These are phyloP conservation scores for Penicillium simplicissimum DNA, from an alignment of 495 filamentous ascomycete genomes.

Conservation along the genomic window DNA sequence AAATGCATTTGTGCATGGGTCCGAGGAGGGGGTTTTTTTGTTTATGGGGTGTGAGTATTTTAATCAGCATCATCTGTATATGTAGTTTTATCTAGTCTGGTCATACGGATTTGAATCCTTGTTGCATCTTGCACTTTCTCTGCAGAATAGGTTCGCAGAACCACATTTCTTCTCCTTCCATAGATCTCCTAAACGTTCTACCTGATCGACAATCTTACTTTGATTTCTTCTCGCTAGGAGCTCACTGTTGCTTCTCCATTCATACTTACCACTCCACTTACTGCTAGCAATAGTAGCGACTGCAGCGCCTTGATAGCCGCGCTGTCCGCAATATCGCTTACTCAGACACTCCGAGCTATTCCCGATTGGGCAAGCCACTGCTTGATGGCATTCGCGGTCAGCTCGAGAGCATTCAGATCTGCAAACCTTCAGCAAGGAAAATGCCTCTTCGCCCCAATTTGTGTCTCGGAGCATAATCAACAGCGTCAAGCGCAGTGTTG, in stretches of 20 bases:
- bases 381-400: slow-evolving; percentile 19
- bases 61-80: slow-evolving; percentile 17
- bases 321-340: slow-evolving; percentile 6
- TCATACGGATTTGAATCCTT: slow-evolving; percentile 13
- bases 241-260: slow-evolving; percentile 1
- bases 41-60: slow-evolving; percentile 11
- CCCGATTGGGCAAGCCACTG: slow-evolving; percentile 19
- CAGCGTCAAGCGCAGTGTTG: slow-evolving; percentile 3
- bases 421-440: not conserved
- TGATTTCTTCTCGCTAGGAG: not conserved
- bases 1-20: slow-evolving; percentile 11
- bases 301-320: slow-evolving; percentile 15
- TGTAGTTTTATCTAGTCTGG: slow-evolving; percentile 17
- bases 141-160: not conserved
- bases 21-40: not conserved
- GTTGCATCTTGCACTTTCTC: not conserved
- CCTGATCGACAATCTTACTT: not conserved
- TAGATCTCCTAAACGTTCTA: not conserved
- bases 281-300: slow-evolving; percentile 15
- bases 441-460: not conserved
- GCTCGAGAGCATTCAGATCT: not conserved
- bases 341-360: slow-evolving; percentile 11
- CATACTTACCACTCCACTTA: not conserved
- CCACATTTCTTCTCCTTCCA: not conserved
- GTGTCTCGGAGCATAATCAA: slow-evolving; percentile 19